Evolutionary conservation across 78 protist species (phyloP), one percentile per base, ranked within the genome.

Genomic region (Speleostelium caveatum): DNA sequence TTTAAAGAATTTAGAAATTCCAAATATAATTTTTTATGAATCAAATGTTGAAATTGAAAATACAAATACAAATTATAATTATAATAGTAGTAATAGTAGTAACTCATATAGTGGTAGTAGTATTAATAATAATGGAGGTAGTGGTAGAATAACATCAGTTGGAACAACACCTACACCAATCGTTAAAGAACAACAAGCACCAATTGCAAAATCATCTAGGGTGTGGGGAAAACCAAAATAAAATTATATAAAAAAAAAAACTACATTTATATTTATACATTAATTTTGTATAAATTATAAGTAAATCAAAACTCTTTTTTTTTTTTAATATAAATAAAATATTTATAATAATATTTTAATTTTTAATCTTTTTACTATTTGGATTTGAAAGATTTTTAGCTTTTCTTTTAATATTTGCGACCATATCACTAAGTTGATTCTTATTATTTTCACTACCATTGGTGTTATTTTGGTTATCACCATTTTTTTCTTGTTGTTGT

Each of bases 161-260:
- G 10, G 19, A 26, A 7, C 19, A 28, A 7, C 41, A 32, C 17
- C 1, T 33, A 62, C 38, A 72, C 8, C 39, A 45, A 72, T 49
- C 7, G 16, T 38, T 4, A 45, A 45, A 10, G 53, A 45, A 28
- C 53, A 69, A 45, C 61, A 38, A 69, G 61, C 76, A 26, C 22
- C 30, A 21, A 61, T 75, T 28, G 55, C 72, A 5, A 59, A 30
- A 28, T 61, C 73, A 3, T 59, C 71, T 3, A 75, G 86, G 30
- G 86, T 75, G 4, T 75, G 67, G 60, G 86, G 86, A 22, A 62
- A 62, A n/a, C n/a, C n/a, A n/a, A n/a, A n/a, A n/a, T n/a, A n/a
- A n/a, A n/a, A n/a, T n/a, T n/a, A n/a, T n/a, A n/a, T n/a, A n/a
- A n/a, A n/a, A n/a, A n/a, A n/a, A n/a, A n/a, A n/a, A n/a, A n/a